Conservation (phyloP, 208 protist genomes). For the Crithidia sp. region DNA sequence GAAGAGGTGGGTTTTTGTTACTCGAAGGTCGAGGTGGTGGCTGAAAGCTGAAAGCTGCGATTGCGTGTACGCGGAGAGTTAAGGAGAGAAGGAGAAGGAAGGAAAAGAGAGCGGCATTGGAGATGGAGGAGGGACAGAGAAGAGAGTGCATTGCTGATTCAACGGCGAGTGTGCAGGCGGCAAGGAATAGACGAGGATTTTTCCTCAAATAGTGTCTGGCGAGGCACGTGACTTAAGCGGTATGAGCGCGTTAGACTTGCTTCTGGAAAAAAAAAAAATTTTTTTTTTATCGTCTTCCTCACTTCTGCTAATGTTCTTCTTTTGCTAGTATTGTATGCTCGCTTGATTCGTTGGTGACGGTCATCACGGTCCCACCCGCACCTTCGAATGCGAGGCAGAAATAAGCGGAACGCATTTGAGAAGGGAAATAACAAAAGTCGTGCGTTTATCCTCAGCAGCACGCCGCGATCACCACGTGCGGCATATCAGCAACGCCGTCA, state of each 20-base stretch:
- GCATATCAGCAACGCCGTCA: neutral
- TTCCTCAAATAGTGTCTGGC: no score
- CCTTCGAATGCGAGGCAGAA: neutral
- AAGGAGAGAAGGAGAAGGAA: neutral
- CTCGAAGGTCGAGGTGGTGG: slow-evolving; percentile 82
- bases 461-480: slow-evolving; percentile 21
- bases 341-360: no score
- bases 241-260: no score
- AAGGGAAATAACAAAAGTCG: no score
- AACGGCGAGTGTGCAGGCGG: no score
- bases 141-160: neutral
- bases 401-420: neutral
- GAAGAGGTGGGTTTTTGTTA: slow-evolving; percentile 65
- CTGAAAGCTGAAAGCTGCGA: slow-evolving; percentile 42
- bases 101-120: neutral
- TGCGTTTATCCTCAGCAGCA: neutral
- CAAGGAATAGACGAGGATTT: no score
- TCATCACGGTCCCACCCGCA: neutral
- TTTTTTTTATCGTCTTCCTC: no score
- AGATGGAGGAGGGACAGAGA: neutral
- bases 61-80: neutral
- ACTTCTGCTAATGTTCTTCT: no score
- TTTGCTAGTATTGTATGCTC: no score
- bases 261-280: no score
- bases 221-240: no score